phyloP scores from a whole-genome alignment of 208 protist genomes.

The Porcisia hertigi region DNA sequence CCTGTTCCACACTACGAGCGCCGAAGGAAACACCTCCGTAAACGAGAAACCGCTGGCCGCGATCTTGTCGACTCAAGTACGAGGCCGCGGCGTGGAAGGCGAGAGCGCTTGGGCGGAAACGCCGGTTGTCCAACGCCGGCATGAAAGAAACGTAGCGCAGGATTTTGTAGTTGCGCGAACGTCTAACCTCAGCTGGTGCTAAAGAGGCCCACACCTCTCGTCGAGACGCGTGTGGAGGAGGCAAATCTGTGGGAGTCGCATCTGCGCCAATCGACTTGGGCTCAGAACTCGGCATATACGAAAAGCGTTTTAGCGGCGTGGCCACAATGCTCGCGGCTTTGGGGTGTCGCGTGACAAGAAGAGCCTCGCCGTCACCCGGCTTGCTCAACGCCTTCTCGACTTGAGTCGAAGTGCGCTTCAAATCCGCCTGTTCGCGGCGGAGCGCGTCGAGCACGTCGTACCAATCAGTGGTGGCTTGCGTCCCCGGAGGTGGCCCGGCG shows the following conservation, averaged over 20 bases:
- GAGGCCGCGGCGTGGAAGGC: constrained; percentile 63
- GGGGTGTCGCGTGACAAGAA: constrained; percentile 17
- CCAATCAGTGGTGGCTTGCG: constrained; percentile 36
- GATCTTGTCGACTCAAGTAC: constrained; percentile 57
- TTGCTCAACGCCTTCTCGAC: background rate
- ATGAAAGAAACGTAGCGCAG: constrained; percentile 68
- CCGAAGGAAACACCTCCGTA: constrained; percentile 67
- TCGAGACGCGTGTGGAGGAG: constrained; percentile 29
- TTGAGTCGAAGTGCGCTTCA: constrained; percentile 11
- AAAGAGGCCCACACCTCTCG: constrained; percentile 77
- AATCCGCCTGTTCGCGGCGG: constrained; percentile 43
- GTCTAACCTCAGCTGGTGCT: constrained; percentile 32
- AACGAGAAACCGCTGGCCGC: constrained; percentile 75
- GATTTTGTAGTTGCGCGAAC: constrained; percentile 55
- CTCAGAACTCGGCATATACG: background rate
- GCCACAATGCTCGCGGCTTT: constrained; percentile 11
- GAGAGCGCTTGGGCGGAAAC: constrained; percentile 72
- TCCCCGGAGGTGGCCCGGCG: constrained; percentile 27
- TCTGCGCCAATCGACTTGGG: constrained; percentile 22
- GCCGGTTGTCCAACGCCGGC: constrained; percentile 42
- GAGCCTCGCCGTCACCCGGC: constrained; percentile 19
- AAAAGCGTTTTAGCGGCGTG: constrained; percentile 44
- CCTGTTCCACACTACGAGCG: constrained; percentile 42
- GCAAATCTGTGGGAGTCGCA: background rate
- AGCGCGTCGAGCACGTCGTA: constrained; percentile 68